phyloP scores from a whole-genome alignment of 2,329 filamentous ascomycete species.

The Cytospora piceicola region DNA sequence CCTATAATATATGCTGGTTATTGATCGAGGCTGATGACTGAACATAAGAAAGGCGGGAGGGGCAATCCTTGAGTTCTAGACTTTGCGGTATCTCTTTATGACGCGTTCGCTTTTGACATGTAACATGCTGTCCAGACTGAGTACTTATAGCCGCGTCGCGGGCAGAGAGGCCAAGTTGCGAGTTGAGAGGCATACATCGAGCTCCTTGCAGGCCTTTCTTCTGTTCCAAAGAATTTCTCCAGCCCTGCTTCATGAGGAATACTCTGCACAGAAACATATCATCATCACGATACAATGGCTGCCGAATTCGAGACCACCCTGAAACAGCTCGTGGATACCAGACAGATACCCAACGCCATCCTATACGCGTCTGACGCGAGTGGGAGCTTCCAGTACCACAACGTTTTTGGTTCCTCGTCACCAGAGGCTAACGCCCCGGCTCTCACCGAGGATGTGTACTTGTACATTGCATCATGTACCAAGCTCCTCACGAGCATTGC shows the following conservation, averaged over 20 bases:
- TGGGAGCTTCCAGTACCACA: conserved; percentile 46
- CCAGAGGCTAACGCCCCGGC: conserved; percentile 44
- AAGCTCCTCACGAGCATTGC: conserved; percentile 57
- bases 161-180: neutral
- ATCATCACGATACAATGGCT: conserved; percentile 21
- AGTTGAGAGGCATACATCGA: neutral
- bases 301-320: conserved; percentile 43
- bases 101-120: neutral
- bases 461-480: conserved; percentile 43
- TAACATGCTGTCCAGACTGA: neutral
- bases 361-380: conserved; percentile 45
- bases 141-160: neutral
- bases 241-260: too few species aligned
- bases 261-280: neutral
- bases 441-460: conserved; percentile 42
- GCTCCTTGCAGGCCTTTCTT: neutral
- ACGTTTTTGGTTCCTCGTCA: conserved; percentile 45
- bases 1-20: too few species aligned
- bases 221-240: neutral
- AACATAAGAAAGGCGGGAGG: too few species aligned
- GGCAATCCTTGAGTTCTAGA: too few species aligned
- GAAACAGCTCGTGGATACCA: conserved; percentile 46
- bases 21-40: too few species aligned
- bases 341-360: conserved; percentile 50
- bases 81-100: too few species aligned